Evolutionary conservation across 768 basidiomycete species (phyloP).

Genomic region (Boletus bicolor): DNA sequence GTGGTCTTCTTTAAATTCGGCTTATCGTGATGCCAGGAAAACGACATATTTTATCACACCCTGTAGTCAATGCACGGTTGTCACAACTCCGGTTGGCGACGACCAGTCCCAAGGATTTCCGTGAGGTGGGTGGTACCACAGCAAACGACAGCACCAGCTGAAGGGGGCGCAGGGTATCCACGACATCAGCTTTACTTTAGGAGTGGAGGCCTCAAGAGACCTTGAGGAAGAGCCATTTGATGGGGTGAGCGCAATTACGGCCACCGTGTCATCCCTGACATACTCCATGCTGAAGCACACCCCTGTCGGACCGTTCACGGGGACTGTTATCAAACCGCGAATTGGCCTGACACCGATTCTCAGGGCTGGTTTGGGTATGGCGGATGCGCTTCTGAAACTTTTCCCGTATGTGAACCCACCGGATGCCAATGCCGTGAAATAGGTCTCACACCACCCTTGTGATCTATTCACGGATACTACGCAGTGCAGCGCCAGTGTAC

Average conservation of each 20-base stretch:
- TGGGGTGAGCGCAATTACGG: constrained; percentile 47
- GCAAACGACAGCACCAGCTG: not conserved
- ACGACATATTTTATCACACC: constrained; percentile 61
- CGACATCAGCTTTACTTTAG: constrained; percentile 72
- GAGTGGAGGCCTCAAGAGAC: constrained; percentile 75
- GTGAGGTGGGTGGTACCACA: constrained; percentile 51
- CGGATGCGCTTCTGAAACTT: constrained; percentile 77
- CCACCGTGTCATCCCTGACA: constrained; percentile 1
- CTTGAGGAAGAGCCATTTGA: constrained; percentile 61
- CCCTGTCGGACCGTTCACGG: constrained; percentile 77
- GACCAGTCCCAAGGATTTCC: constrained; percentile 71
- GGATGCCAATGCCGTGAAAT: not conserved
- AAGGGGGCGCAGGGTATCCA: constrained; percentile 58
- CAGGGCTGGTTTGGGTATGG: constrained; percentile 92
- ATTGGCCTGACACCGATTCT: constrained; percentile 90
- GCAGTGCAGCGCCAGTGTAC: constrained; percentile 77
- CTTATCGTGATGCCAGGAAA: constrained; percentile 30
- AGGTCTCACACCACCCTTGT: not conserved
- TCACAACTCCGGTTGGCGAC: constrained; percentile 63
- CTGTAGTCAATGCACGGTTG: constrained; percentile 68
- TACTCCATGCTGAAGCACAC: constrained; percentile 50
- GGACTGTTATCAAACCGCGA: constrained; percentile 67
- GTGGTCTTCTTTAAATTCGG: not conserved
- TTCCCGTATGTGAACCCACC: constrained; percentile 63
- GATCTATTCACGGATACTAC: not conserved